Evolutionary conservation across 1,284 basidiomycete species (phyloP).

Genomic region (Leccinum subfulvum): DNA sequence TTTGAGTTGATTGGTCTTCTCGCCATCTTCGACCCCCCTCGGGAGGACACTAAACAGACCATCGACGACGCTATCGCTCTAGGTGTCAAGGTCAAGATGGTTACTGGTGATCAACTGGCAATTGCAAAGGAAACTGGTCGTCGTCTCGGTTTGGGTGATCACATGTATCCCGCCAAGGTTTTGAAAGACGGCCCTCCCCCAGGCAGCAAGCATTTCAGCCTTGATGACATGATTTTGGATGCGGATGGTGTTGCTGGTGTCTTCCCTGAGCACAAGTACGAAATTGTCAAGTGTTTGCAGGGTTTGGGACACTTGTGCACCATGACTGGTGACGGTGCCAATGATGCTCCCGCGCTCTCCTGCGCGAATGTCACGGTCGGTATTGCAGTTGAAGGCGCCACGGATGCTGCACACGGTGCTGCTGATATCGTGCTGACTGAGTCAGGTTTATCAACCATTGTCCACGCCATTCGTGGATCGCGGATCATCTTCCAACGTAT

Average conservation of each 20-base stretch:
- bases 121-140: too few relatives aligned
- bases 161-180: too few relatives aligned
- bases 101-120: too few relatives aligned
- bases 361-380: slow-evolving; percentile 72
- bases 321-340: slow-evolving; percentile 88
- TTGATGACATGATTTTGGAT: slow-evolving; percentile 82
- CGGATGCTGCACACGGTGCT: slow-evolving; percentile 82
- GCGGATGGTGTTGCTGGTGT: slow-evolving; percentile 83
- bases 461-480: slow-evolving; percentile 82
- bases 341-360: slow-evolving; percentile 81
- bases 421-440: slow-evolving; percentile 85
- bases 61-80: slow-evolving; percentile 95
- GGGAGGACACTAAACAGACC: slow-evolving; percentile 98
- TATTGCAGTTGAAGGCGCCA: slow-evolving; percentile 87
- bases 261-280: slow-evolving; percentile 88
- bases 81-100: slow-evolving; percentile 61
- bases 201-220: slow-evolving; percentile 63
- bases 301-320: slow-evolving; percentile 74
- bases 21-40: slow-evolving; percentile 97
- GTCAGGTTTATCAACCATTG: slow-evolving; percentile 83
- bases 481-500: slow-evolving; percentile 89
- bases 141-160: too few relatives aligned
- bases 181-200: slow-evolving; percentile 43
- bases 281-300: slow-evolving; percentile 83
- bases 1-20: slow-evolving; percentile 97